These are phyloP conservation scores for Solanum infundibuliforme DNA, from an alignment of 257 asterid species.

Conservation along the genomic window DNA sequence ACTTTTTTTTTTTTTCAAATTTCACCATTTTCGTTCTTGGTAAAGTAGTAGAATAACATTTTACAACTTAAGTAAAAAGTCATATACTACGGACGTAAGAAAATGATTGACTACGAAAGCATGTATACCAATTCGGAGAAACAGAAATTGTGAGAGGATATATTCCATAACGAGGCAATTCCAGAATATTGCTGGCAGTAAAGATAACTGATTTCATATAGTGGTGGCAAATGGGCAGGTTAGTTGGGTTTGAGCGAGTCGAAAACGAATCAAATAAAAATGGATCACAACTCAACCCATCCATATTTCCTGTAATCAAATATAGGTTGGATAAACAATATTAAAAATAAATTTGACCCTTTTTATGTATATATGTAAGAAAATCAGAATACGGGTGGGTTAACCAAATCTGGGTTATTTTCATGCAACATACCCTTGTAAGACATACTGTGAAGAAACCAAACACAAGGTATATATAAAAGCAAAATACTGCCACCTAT, in stretches of 20 bases:
- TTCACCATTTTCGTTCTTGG: not conserved
- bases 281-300: not conserved
- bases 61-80: not conserved
- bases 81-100: not conserved
- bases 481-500: not conserved
- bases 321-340: not conserved
- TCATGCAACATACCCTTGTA: not conserved
- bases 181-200: not conserved
- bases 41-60: not conserved
- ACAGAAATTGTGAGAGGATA: not conserved
- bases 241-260: not conserved
- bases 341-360: not conserved
- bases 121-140: no score
- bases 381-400: not conserved
- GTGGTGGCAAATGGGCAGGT: no score
- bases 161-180: not conserved
- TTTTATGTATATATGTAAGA: not conserved
- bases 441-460: not conserved
- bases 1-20: no score
- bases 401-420: not conserved
- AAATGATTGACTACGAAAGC: no score
- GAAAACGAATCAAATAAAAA: not conserved
- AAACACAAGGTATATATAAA: not conserved
- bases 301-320: not conserved
- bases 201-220: not conserved